Percentiles rank a stretch among this genome's conserved stretches.
Conservation (phyloP, 164 flowering plant species). For the Sextonia rubra region DNA sequence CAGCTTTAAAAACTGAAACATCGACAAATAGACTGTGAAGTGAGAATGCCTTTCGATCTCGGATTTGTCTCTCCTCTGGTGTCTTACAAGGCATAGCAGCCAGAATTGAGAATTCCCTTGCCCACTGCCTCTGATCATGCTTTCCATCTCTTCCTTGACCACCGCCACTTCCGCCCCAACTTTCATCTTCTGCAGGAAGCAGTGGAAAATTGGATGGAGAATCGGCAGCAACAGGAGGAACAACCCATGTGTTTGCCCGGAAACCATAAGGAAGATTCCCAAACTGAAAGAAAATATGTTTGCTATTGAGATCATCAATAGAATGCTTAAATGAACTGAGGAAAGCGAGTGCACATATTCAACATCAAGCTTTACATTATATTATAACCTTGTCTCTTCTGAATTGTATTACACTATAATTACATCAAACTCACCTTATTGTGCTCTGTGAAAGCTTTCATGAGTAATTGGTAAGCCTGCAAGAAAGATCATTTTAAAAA, state of each 20-base stretch:
- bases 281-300: conserved; percentile 49
- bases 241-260: conserved; percentile 92
- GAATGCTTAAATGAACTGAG: neutral
- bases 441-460: conserved; percentile 89
- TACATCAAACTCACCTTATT: conserved; percentile 55
- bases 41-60: conserved; percentile 84
- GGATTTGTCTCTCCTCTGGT: conserved; percentile 80
- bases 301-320: neutral
- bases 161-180: conserved; percentile 94
- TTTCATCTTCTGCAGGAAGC: conserved; percentile 86
- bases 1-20: conserved; percentile 76
- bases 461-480: conserved; percentile 84
- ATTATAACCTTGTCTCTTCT: neutral
- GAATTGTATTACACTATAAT: neutral
- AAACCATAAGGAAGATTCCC: conserved; percentile 96
- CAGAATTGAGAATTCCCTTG: conserved; percentile 65
- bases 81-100: conserved; percentile 93
- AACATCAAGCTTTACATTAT: neutral
- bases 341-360: neutral
- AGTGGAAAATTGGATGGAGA: conserved; percentile 60
- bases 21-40: conserved; percentile 94
- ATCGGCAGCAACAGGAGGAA: conserved; percentile 76
- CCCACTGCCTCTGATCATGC: conserved; percentile 65
- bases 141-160: conserved; percentile 81
- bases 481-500: conserved; percentile 1